Evolutionary conservation across 2,329 filamentous ascomycete genomes (phyloP), one percentile per base, ranked within the genome.

Genomic region (Arthrinium phaeospermum): DNA sequence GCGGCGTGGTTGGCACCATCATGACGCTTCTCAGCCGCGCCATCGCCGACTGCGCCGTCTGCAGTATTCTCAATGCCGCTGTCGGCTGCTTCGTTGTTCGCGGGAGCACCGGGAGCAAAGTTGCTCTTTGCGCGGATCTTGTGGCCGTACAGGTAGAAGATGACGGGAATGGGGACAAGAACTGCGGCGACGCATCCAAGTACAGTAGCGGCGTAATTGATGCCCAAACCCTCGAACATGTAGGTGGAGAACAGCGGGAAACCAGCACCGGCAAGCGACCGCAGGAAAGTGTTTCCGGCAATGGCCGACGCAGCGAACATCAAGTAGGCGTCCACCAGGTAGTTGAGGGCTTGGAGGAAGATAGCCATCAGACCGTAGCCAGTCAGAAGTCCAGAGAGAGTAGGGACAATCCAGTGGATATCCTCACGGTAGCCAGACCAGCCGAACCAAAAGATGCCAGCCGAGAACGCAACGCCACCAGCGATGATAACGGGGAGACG

Each of bases 331-430:
- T 96, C 93, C 72, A 95, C 91, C 4, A 96, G 89, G 80, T 95
- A 96, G 83, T 96, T 96, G 73, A 96, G 84, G 16, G 91, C 87
- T 75, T 94, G 92, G 47, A 96, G 89, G 86, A 96, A 96, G 78
- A 96, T 95, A 37, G 92, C 92, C 83, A 95, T 91, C 78, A 96
- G 91, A 6, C 94, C 93, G 67, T 94, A 93, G 4, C 94, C 94
- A 69, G 91, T 89, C 82, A 88, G 84, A 69, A 92, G 81, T 68
- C 91, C 91, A 6, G 90, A 91, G 8, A 88, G 82, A 1, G 89
- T 86, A 6, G 91, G 91, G 0, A 90, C 89, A 69, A 90, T 89
- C 91, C 91, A 92, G 82, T 91, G 90, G 34, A 91, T 85, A 70
- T 86, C 82, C 8, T 74, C 75, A 34, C 80, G 83, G 81, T 88